A percentile compares a stretch with the other conserved stretches of the same genome.
Conservation (phyloP, 352 stramenopile species). For the Albugo candida region DNA sequence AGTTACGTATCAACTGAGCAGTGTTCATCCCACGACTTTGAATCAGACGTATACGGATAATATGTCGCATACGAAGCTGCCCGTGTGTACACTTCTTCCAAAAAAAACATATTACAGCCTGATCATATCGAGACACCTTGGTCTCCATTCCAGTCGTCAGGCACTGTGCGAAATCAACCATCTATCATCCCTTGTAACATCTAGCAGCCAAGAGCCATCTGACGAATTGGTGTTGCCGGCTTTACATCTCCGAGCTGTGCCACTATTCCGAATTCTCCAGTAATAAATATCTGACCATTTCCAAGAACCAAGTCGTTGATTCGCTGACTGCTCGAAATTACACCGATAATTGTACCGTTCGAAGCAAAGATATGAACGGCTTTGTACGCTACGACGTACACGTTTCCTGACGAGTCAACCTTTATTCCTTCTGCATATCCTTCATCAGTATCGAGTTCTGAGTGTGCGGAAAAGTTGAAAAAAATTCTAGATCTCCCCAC, state of each 20-base stretch:
- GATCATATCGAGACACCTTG: too few relatives aligned
- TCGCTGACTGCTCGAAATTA: slow-evolving; percentile 28
- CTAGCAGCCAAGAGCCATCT: too few relatives aligned
- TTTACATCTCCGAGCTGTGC: slow-evolving; percentile 12
- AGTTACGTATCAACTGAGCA: too few relatives aligned
- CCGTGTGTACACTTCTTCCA: too few relatives aligned
- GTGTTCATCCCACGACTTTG: too few relatives aligned
- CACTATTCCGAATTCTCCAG: slow-evolving; percentile 42
- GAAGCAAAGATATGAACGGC: slow-evolving; percentile 50
- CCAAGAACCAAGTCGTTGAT: slow-evolving; percentile 41
- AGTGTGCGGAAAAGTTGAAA: slow-evolving; percentile 59
- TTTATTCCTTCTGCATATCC: slow-evolving; percentile 58
- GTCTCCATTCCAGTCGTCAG: too few relatives aligned
- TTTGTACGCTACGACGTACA: slow-evolving; percentile 60
- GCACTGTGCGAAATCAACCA: too few relatives aligned
- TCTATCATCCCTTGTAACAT: too few relatives aligned
- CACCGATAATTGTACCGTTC: slow-evolving; percentile 27
- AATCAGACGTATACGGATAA: too few relatives aligned
- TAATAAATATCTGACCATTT: slow-evolving; percentile 55
- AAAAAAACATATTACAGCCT: too few relatives aligned
- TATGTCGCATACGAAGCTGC: too few relatives aligned
- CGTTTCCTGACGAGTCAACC: slow-evolving; percentile 44
- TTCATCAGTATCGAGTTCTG: slow-evolving; percentile 30
- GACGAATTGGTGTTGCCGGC: too few relatives aligned
- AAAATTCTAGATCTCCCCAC: slow-evolving; percentile 30